Evolutionary conservation across 768 basidiomycete genomes (phyloP), one percentile per base, ranked within the genome.

Genomic region (Boletus patriciae): DNA sequence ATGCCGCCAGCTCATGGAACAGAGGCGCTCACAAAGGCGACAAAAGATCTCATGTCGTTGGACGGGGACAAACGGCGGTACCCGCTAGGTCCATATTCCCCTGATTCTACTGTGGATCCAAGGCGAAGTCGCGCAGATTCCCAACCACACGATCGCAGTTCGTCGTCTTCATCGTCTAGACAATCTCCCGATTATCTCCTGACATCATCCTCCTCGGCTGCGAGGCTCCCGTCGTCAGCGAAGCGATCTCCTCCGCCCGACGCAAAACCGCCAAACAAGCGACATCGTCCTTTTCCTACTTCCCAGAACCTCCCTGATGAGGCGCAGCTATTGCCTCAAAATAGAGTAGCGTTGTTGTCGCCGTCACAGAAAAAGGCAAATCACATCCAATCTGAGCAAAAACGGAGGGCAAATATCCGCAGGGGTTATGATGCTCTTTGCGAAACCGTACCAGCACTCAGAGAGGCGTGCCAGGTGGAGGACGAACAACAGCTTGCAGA

Each of bases 331-430:
- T 21, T 41, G 15, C 57, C 61, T 45, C 59, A 62, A 6, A 61
- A 57, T 21, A 58, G 57, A 49, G 15, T 53, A 0, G 38, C 73
- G 9, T 78, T 94, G 25, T 80, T 95, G 25, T 86, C 88, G 2
- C 83, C 90, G 0, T 86, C 88, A 3, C 91, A 94, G 77, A 95
- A 95, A 70, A 92, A 94, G 68, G 88, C 88, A 40, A 95, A 95
- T 65, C 94, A 97, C 67, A 96, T 97, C 62, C 89, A 92, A 64
- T 90, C 87, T 3, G 94, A 97, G 75, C 93, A 96, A 76, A 95
- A 95, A 71, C 86, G 94, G 25, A 84, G 94, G 33, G 92, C 92
- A 15, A 94, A 94, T 64, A 96, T 97, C 50, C 81, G 92, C 12
- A 76, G 86, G 38, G 94, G 93, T 12, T 96, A 96, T 68, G 94